phyloP scores from a whole-genome alignment of 257 asterid species.

The Knoxia roxburghii region DNA sequence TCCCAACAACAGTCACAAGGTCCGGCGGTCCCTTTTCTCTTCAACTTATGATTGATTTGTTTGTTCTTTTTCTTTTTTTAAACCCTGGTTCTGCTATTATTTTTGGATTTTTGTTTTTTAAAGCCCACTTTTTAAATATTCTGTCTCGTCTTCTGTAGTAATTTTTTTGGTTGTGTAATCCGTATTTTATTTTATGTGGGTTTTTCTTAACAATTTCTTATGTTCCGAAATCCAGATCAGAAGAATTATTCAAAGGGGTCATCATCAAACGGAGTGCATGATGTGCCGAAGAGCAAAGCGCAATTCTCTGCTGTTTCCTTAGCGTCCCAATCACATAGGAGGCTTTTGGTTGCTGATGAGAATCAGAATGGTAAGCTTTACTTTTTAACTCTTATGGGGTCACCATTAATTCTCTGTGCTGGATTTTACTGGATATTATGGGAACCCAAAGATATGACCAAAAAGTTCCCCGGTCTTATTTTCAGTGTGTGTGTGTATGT shows the following conservation, averaged over 20 bases:
- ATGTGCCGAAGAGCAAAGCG: conserved; percentile 2
- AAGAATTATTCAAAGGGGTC: conserved; percentile 3
- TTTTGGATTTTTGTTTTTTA: too few species aligned
- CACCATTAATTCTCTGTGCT: conserved; percentile 10
- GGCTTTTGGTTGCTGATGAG: conserved; percentile 6
- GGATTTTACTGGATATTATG: background rate
- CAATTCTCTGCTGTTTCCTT: background rate
- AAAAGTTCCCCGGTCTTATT: background rate
- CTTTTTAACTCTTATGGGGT: background rate
- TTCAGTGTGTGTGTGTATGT: background rate
- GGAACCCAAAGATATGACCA: background rate
- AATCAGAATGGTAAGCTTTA: conserved; percentile 13
- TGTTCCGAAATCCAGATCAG: conserved; percentile 3
- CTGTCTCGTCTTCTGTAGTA: background rate
- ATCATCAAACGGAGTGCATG: background rate
- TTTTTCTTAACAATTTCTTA: background rate
- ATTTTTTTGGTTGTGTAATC: background rate
- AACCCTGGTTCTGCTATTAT: background rate
- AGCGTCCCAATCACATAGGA: conserved; percentile 7
- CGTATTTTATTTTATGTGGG: background rate
- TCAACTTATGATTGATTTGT: background rate
- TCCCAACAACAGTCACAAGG: background rate
- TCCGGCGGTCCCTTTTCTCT: conserved; percentile 3
- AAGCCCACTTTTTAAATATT: background rate
- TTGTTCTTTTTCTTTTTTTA: background rate